These are phyloP conservation scores for Helotiales sp. DNA, from an alignment of 2,329 filamentous ascomycete genomes.

Conservation along the genomic window DNA sequence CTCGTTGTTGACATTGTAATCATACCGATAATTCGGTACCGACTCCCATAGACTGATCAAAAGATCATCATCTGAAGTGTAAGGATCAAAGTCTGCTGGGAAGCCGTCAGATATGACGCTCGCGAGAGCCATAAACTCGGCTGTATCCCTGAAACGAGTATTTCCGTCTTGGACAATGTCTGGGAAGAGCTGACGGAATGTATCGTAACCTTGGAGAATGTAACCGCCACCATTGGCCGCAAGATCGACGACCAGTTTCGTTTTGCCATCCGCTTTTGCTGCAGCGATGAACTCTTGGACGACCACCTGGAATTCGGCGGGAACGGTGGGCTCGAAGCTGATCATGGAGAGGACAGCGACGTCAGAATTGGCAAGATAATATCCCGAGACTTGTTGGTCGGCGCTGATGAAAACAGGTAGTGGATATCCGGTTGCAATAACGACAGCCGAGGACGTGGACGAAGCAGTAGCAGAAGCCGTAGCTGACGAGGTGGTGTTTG, in stretches of 20 bases:
- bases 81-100: background rate
- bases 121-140: background rate
- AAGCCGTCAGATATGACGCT: background rate
- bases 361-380: background rate
- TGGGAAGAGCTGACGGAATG: slow-evolving; percentile 43
- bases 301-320: background rate
- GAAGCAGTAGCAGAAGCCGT: background rate
- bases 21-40: slow-evolving; percentile 1
- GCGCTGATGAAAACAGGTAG: background rate
- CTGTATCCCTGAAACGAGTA: background rate
- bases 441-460: background rate
- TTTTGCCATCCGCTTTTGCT: slow-evolving; percentile 46
- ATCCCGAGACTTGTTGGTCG: background rate
- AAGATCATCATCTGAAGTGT: background rate
- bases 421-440: background rate
- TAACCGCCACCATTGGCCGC: slow-evolving; percentile 57
- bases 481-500: background rate
- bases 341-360: background rate
- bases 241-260: slow-evolving; percentile 61
- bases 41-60: background rate
- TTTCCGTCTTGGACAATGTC: slow-evolving; percentile 14
- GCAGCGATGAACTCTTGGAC: slow-evolving; percentile 41
- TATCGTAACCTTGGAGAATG: slow-evolving; percentile 41
- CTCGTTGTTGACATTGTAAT: slow-evolving; percentile 7
- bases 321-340: background rate